A percentile compares a stretch with the other conserved stretches of the same genome.
Evolutionary conservation across 495 filamentous ascomycete genomes (phyloP).

Genomic region (Penicillium nucicola): DNA sequence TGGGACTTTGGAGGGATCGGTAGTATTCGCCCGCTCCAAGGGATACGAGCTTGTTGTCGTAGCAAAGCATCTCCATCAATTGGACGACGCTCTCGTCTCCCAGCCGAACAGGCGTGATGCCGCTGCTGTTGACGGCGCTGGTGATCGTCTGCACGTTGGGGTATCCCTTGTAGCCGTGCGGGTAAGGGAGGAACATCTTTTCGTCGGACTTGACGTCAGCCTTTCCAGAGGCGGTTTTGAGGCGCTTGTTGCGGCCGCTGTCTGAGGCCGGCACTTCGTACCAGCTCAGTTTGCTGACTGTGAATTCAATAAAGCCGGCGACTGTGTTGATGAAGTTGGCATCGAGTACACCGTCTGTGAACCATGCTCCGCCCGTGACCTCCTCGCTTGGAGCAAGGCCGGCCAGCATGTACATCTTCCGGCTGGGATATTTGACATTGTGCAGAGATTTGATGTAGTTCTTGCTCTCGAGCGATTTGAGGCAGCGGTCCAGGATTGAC

Average conservation of each 20-base stretch:
- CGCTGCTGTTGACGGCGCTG: conserved; percentile 59
- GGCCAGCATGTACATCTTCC: conserved; percentile 65
- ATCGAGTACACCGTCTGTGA: conserved; percentile 82
- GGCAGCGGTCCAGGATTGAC: conserved; percentile 65
- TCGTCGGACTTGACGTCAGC: conserved; percentile 29
- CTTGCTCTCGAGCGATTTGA: conserved; percentile 77
- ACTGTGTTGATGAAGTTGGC: conserved; percentile 76
- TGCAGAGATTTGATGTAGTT: conserved; percentile 78
- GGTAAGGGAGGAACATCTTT: conserved; percentile 56
- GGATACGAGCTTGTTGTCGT: conserved; percentile 66
- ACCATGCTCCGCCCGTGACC: conserved; percentile 91
- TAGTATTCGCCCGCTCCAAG: conserved; percentile 50
- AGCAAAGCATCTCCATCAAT: conserved; percentile 80
- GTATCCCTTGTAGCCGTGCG: conserved; percentile 67
- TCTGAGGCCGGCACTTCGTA: conserved; percentile 42
- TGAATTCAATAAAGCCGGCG: conserved; percentile 64
- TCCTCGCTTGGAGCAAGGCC: conserved; percentile 76
- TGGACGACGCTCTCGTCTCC: conserved; percentile 71
- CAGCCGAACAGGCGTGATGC: conserved; percentile 62
- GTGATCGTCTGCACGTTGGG: conserved; percentile 74
- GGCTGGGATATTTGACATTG: conserved; percentile 57
- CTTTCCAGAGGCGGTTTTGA: conserved; percentile 43
- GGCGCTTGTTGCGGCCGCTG: conserved; percentile 32
- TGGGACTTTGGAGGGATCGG: conserved; percentile 41
- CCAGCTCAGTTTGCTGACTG: conserved; percentile 68